Evolutionary conservation across 2,329 filamentous ascomycete species (phyloP).

Genomic region (Aspergillus sp.): DNA sequence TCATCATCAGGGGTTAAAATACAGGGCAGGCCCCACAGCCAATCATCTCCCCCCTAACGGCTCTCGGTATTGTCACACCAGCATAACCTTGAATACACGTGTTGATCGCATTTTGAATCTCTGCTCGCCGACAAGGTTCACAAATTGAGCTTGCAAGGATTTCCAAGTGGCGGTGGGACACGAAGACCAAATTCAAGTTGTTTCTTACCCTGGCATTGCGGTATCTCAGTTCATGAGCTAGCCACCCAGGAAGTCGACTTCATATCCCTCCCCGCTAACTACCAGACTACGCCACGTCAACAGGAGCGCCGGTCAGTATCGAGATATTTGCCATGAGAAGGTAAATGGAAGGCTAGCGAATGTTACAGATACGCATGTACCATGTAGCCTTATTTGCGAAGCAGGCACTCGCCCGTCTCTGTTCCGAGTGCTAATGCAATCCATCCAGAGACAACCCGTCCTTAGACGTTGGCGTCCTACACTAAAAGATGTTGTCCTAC

Average conservation of each 20-base stretch:
- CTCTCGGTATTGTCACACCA: slow-evolving; percentile 9
- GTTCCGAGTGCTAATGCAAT: slow-evolving; percentile 2
- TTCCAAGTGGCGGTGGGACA: not conserved
- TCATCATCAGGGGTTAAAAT: slow-evolving; percentile 15
- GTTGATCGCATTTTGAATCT: slow-evolving; percentile 2
- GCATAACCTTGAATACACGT: not conserved
- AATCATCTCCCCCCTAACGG: slow-evolving; percentile 8
- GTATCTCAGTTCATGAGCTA: not conserved
- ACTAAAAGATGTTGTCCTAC: slow-evolving; percentile 2
- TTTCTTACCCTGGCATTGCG: not conserved
- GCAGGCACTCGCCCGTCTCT: not conserved
- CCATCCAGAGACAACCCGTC: not conserved
- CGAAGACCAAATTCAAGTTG: not conserved
- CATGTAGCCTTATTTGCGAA: slow-evolving; percentile 3
- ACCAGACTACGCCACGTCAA: not conserved
- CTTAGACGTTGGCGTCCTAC: not conserved
- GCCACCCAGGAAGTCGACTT: too few species aligned
- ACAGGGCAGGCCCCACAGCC: slow-evolving; percentile 2
- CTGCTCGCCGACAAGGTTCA: not conserved
- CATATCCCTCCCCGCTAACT: not conserved
- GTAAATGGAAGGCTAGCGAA: not conserved
- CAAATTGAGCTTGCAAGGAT: not conserved
- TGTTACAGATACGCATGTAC: slow-evolving; percentile 2
- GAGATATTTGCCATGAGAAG: not conserved
- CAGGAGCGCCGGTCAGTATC: not conserved